A percentile compares a stretch with the other conserved stretches of the same genome.
These are phyloP conservation scores for Pyrenopolyporus hunteri DNA, from an alignment of 495 filamentous ascomycete genomes.

Conservation along the genomic window DNA sequence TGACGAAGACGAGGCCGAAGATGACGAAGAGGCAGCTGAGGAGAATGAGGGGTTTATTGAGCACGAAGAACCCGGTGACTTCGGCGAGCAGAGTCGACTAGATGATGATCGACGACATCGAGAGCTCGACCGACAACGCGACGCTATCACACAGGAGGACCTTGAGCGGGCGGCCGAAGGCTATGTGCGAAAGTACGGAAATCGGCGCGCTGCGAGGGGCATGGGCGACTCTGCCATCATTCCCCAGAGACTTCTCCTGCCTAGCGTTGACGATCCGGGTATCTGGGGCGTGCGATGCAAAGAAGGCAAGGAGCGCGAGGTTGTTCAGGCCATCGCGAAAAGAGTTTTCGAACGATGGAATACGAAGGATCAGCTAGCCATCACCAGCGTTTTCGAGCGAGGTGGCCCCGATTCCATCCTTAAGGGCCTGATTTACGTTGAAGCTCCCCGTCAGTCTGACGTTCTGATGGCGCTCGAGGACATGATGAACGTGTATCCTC, in stretches of 20 bases:
- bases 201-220: constrained; percentile 54
- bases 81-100: constrained; percentile 79
- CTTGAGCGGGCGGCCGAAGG: constrained; percentile 91
- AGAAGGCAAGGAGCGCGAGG: constrained; percentile 91
- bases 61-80: constrained; percentile 88
- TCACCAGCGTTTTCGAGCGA: constrained; percentile 89
- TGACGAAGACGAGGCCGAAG: constrained; percentile 89
- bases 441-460: constrained; percentile 85
- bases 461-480: constrained; percentile 80
- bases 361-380: constrained; percentile 77
- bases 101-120: constrained; percentile 90
- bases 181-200: constrained; percentile 80
- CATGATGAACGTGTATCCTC: constrained; percentile 82
- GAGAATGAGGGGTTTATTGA: constrained; percentile 83
- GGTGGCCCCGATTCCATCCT: constrained; percentile 72
- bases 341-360: constrained; percentile 77
- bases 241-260: constrained; percentile 86
- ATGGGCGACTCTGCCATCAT: constrained; percentile 69
- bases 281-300: constrained; percentile 96
- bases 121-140: constrained; percentile 89
- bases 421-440: constrained; percentile 94
- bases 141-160: constrained; percentile 82
- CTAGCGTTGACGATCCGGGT: constrained; percentile 91
- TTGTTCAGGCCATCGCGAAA: constrained; percentile 83
- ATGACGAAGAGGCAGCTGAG: constrained; percentile 85